Base-by-base conservation (phyloP, 1,284 basidiomycete genomes). In the Lentinula novae-zelandiae region DNA sequence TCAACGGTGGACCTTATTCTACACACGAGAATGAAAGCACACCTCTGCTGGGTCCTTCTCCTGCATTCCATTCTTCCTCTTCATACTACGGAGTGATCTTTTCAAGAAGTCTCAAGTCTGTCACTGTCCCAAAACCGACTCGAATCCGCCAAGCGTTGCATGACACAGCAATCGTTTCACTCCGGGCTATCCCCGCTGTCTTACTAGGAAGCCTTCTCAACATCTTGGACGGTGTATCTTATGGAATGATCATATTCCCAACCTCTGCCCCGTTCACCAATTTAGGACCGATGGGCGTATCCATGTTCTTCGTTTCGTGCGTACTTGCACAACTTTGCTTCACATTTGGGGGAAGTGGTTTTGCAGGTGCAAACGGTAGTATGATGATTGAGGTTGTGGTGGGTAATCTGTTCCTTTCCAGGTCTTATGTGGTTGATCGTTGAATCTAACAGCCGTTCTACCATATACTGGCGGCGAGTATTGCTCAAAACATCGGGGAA, bases 361-460 rank as follows among this genome's bases (percentile, higher is more conserved):
- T 98, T 73, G 82, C 82, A 10, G 90, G 91, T 52, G 93, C 89
- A 0, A 98, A 97, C 75, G 95, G 95, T 8, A 96, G 92, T 59
- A 98, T 98, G 95, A 97, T 98, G 95, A 98, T 98, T 65, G 96
- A 98, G 73, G 93, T 95, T 10, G 93, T 97, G 65, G 90, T 92
- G 72, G 61, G 89, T 84, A 38, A 10, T 2, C 48, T 31, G 12
- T 39, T 8, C n/a, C 3, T n/a, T 31, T 46, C 2, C 15, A 36
- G 6, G 3, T n/a, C 9, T n/a, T 44, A 13, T 46, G 44, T 49
- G 34, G 20, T 46, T 36, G 10, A 39, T 33, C 38, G 15, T 53
- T 38, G 33, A 10, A 39, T 57, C 36, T 12, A 22, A 31, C 8
- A 62, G 55, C 50, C 62, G 31, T 61, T 57, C 27, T 63, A 59